These are phyloP conservation scores for Talaromyces proteolyticus DNA, from an alignment of 495 filamentous ascomycete species.

Conservation along the genomic window DNA sequence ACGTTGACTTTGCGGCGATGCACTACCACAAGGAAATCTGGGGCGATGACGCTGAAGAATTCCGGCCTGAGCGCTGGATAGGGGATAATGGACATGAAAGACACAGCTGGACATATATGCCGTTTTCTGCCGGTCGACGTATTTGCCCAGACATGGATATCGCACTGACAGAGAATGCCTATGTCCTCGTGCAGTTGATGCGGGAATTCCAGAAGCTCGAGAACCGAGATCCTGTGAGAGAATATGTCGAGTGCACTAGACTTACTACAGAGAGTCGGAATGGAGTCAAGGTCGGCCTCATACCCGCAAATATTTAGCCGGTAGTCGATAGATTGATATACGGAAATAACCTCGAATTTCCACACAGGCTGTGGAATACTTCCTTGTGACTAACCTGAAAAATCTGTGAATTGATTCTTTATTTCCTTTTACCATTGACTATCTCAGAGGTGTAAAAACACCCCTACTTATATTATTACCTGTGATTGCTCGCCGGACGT, in stretches of 20 bases:
- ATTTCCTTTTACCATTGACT: too few species aligned
- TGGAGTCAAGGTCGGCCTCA: background rate
- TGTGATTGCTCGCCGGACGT: too few species aligned
- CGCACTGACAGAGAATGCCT: slow-evolving; percentile 3
- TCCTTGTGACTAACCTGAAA: too few species aligned
- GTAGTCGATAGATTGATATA: background rate
- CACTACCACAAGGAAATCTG: slow-evolving; percentile 47
- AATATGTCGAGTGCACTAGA: background rate
- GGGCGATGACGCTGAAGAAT: slow-evolving; percentile 43
- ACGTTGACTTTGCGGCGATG: slow-evolving; percentile 40
- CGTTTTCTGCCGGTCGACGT: slow-evolving; percentile 58
- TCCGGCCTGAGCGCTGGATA: slow-evolving; percentile 54
- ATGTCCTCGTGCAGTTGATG: slow-evolving; percentile 4
- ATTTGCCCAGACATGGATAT: slow-evolving; percentile 34
- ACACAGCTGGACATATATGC: slow-evolving; percentile 33
- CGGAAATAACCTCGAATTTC: background rate
- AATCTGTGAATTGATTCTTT: too few species aligned
- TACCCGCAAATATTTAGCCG: background rate
- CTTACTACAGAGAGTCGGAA: background rate
- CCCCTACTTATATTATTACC: too few species aligned
- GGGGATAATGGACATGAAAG: slow-evolving; percentile 4
- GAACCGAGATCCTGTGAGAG: slow-evolving; percentile 1
- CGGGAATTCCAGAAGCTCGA: slow-evolving; percentile 2
- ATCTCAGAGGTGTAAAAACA: too few species aligned
- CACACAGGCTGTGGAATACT: too few species aligned